phyloP scores from a whole-genome alignment of 2,329 filamentous ascomycete genomes.

The Ophiostoma ips region DNA sequence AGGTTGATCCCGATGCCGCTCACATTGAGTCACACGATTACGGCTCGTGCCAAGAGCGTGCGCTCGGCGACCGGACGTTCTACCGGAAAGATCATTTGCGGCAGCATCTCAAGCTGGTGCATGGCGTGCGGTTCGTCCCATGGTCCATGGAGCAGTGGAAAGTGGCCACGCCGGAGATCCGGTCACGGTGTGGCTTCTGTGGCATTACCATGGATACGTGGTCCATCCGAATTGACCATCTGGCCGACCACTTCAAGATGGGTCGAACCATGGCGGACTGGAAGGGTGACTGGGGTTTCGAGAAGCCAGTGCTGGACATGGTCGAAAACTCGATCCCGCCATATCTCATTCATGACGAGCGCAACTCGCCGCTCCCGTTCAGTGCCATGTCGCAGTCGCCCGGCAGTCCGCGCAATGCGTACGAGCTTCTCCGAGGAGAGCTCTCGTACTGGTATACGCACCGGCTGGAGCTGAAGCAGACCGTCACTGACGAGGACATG shows the following conservation, averaged over 20 bases:
- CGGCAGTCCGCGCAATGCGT: conserved; percentile 40
- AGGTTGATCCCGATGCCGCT: conserved; percentile 37
- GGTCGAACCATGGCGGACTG: conserved; percentile 54
- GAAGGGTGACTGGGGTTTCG: conserved; percentile 59
- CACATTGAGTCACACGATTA: conserved; percentile 48
- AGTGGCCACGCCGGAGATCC: conserved; percentile 43
- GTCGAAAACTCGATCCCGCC: conserved; percentile 54
- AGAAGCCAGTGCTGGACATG: conserved; percentile 44
- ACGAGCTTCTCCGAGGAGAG: conserved; percentile 46
- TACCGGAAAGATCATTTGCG: conserved; percentile 55
- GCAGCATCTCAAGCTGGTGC: conserved; percentile 49
- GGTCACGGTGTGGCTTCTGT: conserved; percentile 53
- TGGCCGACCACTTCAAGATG: conserved; percentile 54
- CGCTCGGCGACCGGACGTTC: conserved; percentile 46
- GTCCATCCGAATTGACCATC: conserved; percentile 45
- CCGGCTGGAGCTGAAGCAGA: conserved; percentile 27
- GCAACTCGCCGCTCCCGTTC: conserved; percentile 41
- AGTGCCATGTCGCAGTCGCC: conserved; percentile 30
- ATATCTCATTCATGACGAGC: conserved; percentile 51
- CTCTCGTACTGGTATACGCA: conserved; percentile 37
- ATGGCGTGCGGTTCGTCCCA: conserved; percentile 44
- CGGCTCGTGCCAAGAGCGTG: conserved; percentile 52
- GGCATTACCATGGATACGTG: conserved; percentile 47
- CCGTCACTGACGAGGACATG: conserved; percentile 34
- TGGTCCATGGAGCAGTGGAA: conserved; percentile 56